Evolutionary conservation across 1,284 basidiomycete genomes (phyloP), one percentile per base, ranked within the genome.

Genomic region (Ustilago cynodontis): DNA sequence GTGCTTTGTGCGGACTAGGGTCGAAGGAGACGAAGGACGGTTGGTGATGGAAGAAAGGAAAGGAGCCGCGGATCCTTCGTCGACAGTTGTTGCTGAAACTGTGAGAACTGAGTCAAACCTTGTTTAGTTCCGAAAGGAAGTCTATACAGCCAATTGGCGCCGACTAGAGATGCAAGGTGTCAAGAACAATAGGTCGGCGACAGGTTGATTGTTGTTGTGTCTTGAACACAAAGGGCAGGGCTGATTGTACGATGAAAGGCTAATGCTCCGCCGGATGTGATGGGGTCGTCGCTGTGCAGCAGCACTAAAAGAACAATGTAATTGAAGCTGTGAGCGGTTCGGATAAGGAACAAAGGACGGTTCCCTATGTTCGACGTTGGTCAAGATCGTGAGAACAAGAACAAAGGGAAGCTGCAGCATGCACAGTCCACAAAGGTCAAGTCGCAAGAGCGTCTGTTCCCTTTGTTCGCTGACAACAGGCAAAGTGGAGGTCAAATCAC

Each of bases 11-110:
- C 47, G 39, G n/a, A 24, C n/a, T 37, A 16, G 52, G 22, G 22
- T 49, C 2, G 18, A 43, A 11, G 7, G n/a, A 39, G 22, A 24
- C 20, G 37, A 33, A 31, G 20, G 22, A 9, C 28, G 7, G 35
- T 28, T 28, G 28, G 39, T 59, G 57, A 24, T 61, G 22, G 57
- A 51, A 55, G 45, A 37, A 35, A 51, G 26, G 60, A 20, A 62
- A 59, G 33, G 29, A 33, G 43, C 37, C 13, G 11, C 28, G 18
- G 29, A 54, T 14, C 50, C 50, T 53, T 61, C 53, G 50, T 41
- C 8, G 39, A 26, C 39, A 45, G 24, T 39, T 3, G n/a, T 43
- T 20, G n/a, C 41, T 20, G 20, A n/a, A n/a, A 16, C n/a, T 43
- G 49, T 50, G 49, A 50, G 49, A 50, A 50, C 49, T 26, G 41